Evolutionary conservation across 495 filamentous ascomycete genomes (phyloP), one percentile per base, ranked within the genome.

Genomic region (Daldinia loculata): DNA sequence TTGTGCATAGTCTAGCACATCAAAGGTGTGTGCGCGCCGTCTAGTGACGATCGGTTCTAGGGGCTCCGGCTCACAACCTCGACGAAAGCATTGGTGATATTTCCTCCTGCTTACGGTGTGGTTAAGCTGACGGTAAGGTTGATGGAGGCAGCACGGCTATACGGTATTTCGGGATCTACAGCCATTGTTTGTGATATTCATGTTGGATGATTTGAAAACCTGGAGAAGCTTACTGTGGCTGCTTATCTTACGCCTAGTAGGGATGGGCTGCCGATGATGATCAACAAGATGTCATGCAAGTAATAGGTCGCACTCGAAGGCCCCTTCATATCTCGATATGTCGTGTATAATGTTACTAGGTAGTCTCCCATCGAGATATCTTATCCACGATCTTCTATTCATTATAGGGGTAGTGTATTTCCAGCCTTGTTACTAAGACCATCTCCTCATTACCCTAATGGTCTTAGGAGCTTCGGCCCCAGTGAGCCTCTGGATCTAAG

Each of bases 211-310:
- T 45, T 56, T 39, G 19, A 24, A 38, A 48, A 53, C 56, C 55
- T 67, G 53, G 53, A 30, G 58, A 53, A 63, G 60, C 60, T 48
- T 51, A 53, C 50, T 36, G 45, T 63, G 36, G 43, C 41, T 61
- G 70, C 61, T 69, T 66, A 72, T 69, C 65, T 69, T 17, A 43
- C 60, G 29, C 52, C 51, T 56, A 8, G 39, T 66, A 29, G 43
- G 43, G 43, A 26, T 67, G 57, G 65, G 65, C 53, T 45, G 34
- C 61, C 60, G 70, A 41, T 51, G 50, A 53, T 32, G 66, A 73
- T 63, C 61, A 56, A 66, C 62, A 19, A 41, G 51, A 55, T 66
- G 39, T 63, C 53, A 73, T 73, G 70, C 70, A 69, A 66, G 66
- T 73, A 66, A 73, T 69, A 64, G 5, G 50, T 41, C 48, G 56